phyloP scores from a whole-genome alignment of 129 eudicot genomes.

The Tagetes erecta region DNA sequence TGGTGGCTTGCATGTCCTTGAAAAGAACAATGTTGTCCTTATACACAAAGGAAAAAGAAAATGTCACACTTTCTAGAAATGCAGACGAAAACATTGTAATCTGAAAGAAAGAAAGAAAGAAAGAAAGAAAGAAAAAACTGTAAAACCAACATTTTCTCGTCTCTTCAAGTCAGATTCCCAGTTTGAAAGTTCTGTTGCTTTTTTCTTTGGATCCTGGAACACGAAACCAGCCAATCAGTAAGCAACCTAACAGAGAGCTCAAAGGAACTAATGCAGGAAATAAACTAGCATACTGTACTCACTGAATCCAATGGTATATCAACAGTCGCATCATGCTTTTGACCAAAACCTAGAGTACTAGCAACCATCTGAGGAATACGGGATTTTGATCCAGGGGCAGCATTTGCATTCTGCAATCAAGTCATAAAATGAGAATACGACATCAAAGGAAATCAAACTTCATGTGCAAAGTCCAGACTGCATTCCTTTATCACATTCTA shows the following conservation, averaged over 20 bases:
- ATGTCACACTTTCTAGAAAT: neutral
- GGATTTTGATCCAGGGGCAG: constrained; percentile 78
- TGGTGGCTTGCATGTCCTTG: constrained; percentile 8
- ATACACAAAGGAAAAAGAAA: neutral
- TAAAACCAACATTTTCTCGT: constrained; percentile 76
- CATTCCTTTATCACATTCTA: constrained; percentile 7
- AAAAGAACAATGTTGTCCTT: constrained; percentile 7
- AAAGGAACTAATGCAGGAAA: constrained; percentile 6
- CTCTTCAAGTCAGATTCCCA: constrained; percentile 93
- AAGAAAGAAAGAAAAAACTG: neutral
- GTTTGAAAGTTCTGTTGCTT: constrained; percentile 66
- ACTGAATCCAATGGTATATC: constrained; percentile 84
- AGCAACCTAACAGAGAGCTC: constrained; percentile 23
- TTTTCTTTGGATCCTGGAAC: constrained; percentile 69
- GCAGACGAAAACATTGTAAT: neutral
- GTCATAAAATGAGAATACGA: constrained; percentile 8
- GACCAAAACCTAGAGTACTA: constrained; percentile 77
- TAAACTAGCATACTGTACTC: constrained; percentile 54
- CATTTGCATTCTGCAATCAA: constrained; percentile 63
- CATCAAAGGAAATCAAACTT: neutral
- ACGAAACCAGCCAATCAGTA: constrained; percentile 8
- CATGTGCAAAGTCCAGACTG: neutral
- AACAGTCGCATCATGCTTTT: constrained; percentile 92
- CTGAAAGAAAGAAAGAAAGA: neutral
- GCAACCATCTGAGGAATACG: constrained; percentile 77